Percentiles rank a stretch among this genome's conserved stretches.
Conservation (phyloP, 2,329 filamentous ascomycete genomes). For the Phoma sp. region DNA sequence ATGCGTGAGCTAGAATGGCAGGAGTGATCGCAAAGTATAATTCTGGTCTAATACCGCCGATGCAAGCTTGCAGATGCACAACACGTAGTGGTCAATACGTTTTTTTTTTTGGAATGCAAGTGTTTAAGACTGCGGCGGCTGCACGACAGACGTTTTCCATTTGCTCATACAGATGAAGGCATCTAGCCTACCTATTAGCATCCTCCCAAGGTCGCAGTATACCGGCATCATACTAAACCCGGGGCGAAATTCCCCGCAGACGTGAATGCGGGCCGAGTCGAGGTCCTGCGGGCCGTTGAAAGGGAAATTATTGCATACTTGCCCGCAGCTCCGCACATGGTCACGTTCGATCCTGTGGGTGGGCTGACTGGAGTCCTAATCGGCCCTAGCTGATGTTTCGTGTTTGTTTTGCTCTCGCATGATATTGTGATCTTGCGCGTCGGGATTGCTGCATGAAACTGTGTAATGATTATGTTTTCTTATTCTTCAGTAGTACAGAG, state of each 20-base stretch:
- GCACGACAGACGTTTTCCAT: background rate
- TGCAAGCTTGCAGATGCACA: background rate
- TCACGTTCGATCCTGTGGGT: too few relatives aligned
- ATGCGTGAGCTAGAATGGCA: constrained; percentile 1
- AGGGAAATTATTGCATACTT: background rate
- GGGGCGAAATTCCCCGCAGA: background rate
- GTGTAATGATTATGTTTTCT: too few relatives aligned
- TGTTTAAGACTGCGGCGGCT: background rate
- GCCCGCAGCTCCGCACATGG: background rate
- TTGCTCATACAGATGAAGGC: background rate
- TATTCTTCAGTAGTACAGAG: too few relatives aligned
- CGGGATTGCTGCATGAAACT: too few relatives aligned
- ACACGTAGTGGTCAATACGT: too few relatives aligned
- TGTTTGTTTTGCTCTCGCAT: too few relatives aligned
- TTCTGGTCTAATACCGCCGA: background rate
- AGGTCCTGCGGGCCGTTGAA: background rate
- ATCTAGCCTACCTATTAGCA: background rate
- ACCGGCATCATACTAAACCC: background rate
- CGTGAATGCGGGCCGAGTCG: constrained; percentile 1
- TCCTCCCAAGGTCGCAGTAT: background rate
- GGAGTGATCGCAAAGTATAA: background rate
- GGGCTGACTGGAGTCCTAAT: too few relatives aligned
- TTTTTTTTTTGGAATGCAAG: background rate
- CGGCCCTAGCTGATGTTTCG: too few relatives aligned
- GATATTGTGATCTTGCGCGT: too few relatives aligned